phyloP scores from a whole-genome alignment of 1,284 basidiomycete genomes.

The Ceratobasidium sp. region DNA sequence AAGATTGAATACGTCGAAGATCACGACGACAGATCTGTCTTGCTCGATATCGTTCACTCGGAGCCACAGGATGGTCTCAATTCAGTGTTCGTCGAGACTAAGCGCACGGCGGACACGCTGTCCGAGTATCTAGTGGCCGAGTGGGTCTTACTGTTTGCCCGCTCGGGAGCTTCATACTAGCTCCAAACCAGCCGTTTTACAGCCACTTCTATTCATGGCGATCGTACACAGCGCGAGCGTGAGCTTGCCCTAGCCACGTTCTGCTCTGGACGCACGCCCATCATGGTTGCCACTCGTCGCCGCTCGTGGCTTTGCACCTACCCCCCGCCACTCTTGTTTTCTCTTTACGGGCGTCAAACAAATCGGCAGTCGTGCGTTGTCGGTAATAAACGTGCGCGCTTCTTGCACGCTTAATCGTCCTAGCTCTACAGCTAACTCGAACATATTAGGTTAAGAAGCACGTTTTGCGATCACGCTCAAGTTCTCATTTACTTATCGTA shows the following conservation, averaged over 20 bases:
- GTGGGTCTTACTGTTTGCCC: neutral
- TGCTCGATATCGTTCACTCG: conserved; percentile 92
- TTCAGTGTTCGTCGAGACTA: conserved; percentile 98
- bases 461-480: no score
- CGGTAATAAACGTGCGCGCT: no score
- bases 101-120: conserved; percentile 98
- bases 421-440: no score
- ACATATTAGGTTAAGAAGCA: no score
- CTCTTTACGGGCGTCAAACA: no score
- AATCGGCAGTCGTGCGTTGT: no score
- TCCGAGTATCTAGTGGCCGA: conserved; percentile 92
- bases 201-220: conserved; percentile 96
- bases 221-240: conserved; percentile 98
- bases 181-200: neutral
- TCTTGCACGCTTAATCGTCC: no score
- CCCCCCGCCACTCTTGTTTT: no score
- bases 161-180: neutral
- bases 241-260: conserved; percentile 96
- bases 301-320: no score
- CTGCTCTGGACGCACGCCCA: conserved; percentile 92
- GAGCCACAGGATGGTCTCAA: conserved; percentile 78
- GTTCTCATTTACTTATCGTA: no score
- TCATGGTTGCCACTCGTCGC: conserved; percentile 99
- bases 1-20: conserved; percentile 99
- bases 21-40: conserved; percentile 93